Evolutionary conservation across 1,284 basidiomycete species (phyloP).

Genomic region (Leccinum subatratum): DNA sequence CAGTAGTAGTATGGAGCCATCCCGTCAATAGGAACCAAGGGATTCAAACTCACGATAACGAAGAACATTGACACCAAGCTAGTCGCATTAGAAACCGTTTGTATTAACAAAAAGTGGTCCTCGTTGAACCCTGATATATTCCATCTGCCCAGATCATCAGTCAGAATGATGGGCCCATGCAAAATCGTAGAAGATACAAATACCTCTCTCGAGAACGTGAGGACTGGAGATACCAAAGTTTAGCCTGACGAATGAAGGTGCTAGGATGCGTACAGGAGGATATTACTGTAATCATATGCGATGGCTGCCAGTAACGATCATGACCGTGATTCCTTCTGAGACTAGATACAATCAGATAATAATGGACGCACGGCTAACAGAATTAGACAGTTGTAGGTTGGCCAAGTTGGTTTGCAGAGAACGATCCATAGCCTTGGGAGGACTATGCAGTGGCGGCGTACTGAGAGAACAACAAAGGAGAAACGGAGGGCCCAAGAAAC

Average conservation of each 20-base stretch:
- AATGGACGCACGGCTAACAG: too few species aligned
- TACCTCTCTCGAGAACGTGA: background rate
- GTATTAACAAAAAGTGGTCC: background rate
- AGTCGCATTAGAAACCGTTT: background rate
- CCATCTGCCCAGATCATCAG: background rate
- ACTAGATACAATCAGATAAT: too few species aligned
- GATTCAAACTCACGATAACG: too few species aligned
- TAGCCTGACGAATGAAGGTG: background rate
- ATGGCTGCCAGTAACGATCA: background rate
- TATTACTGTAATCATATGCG: background rate
- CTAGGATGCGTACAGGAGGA: background rate
- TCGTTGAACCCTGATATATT: background rate
- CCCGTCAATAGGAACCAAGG: too few species aligned
- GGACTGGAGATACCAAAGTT: background rate
- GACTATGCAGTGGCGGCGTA: too few species aligned
- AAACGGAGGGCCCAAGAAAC: too few species aligned
- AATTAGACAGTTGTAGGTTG: too few species aligned
- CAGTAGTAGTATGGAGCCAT: too few species aligned
- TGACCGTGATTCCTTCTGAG: background rate
- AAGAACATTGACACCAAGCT: too few species aligned
- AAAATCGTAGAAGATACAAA: background rate
- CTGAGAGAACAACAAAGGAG: too few species aligned
- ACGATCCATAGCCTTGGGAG: too few species aligned
- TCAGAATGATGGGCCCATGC: background rate
- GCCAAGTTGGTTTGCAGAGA: too few species aligned